Conservation (phyloP, 2,329 filamentous ascomycete species). For the Aspergillus brasiliensis region DNA sequence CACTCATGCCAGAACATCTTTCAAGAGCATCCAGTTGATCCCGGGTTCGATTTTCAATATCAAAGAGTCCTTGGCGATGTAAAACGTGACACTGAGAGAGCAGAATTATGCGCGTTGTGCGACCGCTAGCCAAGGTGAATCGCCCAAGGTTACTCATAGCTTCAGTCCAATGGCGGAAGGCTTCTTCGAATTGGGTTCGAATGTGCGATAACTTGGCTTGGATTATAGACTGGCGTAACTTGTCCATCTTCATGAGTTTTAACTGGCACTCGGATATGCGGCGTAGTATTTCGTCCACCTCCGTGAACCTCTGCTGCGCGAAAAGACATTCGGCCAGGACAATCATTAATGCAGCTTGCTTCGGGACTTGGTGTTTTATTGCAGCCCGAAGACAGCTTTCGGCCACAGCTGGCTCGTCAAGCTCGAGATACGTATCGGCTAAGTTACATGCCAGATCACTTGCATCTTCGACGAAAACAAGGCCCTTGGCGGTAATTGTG, state of each 20-base stretch:
- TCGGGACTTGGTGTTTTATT: background rate
- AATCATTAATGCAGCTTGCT: background rate
- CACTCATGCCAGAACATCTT: background rate
- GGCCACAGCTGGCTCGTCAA: too few species aligned
- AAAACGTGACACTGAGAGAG: background rate
- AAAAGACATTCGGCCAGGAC: constrained; percentile 1
- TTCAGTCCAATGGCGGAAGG: too few species aligned
- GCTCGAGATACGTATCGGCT: too few species aligned
- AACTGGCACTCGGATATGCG: constrained; percentile 3
- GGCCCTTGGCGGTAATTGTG: too few species aligned
- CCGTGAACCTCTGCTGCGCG: background rate
- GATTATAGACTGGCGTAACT: too few species aligned
- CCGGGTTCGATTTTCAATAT: background rate
- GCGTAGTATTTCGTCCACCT: background rate
- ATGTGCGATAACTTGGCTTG: too few species aligned
- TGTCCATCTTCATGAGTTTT: background rate
- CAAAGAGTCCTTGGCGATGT: background rate
- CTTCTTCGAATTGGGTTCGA: too few species aligned
- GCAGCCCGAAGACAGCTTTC: background rate
- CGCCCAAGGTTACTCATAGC: constrained; percentile 16
- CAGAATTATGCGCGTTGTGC: background rate
- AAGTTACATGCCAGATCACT: too few species aligned
- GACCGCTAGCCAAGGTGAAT: constrained; percentile 5
- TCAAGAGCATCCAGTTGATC: constrained; percentile 3
- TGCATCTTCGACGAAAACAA: too few species aligned